Evolutionary conservation across 257 asterid genomes (phyloP), one percentile per base, ranked within the genome.

Genomic region (Przewalskia tangutica): DNA sequence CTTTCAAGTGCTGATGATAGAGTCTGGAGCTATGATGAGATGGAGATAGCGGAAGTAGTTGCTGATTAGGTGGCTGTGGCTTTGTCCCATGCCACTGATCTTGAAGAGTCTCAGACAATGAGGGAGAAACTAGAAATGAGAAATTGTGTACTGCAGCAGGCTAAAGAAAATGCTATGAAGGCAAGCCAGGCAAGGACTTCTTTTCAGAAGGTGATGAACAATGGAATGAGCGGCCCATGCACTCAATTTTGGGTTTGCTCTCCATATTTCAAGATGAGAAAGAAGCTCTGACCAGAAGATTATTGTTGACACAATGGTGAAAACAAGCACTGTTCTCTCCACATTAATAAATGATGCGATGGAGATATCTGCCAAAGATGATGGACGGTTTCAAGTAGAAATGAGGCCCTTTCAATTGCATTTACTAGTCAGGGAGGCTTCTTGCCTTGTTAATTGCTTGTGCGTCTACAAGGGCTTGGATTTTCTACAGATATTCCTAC

Each of bases 31-130:
- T 50, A 83, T 64, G 81, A 68, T 58, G 91, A 86, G 85, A 82
- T 86, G 89, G 88, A 88, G 76, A 88, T 88, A 82, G 91, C 86
- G 58, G 91, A 86, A 86, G 91, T 88, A 34, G 91, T 88, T 58
- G 91, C 91, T 84, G 91, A 88, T 85, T 89, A 88, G 82, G 91
- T 88, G 82, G 91, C 91, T 12, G 89, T 88, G 80, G 91, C 89
- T 54, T 76, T 88, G 23, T 88, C 89, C 55, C 89, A 88, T 83
- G 91, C 91, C 63, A 83, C 89, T 18, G 89, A 86, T 75, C 91
- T 88, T 8, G 91, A 88, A 84, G 91, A 88, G 84, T 86, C 91
- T 46, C 86, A 76, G 78, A 68, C 51, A 12, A 88, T 88, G 91
- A 84, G 89, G 58, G 86, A 88, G 81, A 84, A 83, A 80, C 81